Conservation (phyloP, 2,329 filamentous ascomycete genomes). For the Ophiostoma tasmaniense region DNA sequence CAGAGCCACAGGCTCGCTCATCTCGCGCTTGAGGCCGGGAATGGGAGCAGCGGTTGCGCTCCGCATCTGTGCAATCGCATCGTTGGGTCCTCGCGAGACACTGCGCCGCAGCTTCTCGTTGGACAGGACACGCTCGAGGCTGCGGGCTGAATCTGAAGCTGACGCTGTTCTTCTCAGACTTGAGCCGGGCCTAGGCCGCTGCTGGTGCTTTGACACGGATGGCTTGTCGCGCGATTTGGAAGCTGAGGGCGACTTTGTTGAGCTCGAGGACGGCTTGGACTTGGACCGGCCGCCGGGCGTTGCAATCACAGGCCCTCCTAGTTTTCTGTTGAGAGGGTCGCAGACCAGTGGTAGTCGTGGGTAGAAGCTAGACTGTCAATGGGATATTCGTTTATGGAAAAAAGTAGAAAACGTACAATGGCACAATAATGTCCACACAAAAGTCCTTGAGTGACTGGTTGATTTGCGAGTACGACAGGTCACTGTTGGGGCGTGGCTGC, state of each 20-base stretch:
- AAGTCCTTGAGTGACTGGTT: constrained; percentile 65
- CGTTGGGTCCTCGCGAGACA: constrained; percentile 48
- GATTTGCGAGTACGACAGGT: constrained; percentile 32
- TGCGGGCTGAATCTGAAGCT: constrained; percentile 35
- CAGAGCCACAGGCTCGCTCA: constrained; percentile 44
- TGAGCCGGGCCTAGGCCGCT: background rate
- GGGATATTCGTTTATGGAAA: background rate
- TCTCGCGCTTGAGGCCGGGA: constrained; percentile 58
- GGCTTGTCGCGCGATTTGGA: constrained; percentile 10
- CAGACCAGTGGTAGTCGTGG: constrained; percentile 66
- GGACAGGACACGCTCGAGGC: constrained; percentile 54
- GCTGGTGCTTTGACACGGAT: constrained; percentile 20
- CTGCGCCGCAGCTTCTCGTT: constrained; percentile 50
- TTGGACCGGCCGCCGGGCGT: constrained; percentile 41
- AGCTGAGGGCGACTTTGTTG: constrained; percentile 27
- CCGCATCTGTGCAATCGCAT: constrained; percentile 55
- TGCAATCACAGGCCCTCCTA: constrained; percentile 61
- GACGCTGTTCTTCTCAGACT: constrained; percentile 31
- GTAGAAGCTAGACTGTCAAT: constrained; percentile 48
- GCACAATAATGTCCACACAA: constrained; percentile 70
- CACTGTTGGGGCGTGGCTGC: constrained; percentile 29
- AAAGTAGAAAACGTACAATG: constrained; percentile 52
- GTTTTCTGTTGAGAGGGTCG: constrained; percentile 61
- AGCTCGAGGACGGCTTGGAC: constrained; percentile 12
- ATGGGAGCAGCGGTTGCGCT: constrained; percentile 57